Evolutionary conservation across 352 stramenopile species (phyloP).

Genomic region (Phytophthora constricta): DNA sequence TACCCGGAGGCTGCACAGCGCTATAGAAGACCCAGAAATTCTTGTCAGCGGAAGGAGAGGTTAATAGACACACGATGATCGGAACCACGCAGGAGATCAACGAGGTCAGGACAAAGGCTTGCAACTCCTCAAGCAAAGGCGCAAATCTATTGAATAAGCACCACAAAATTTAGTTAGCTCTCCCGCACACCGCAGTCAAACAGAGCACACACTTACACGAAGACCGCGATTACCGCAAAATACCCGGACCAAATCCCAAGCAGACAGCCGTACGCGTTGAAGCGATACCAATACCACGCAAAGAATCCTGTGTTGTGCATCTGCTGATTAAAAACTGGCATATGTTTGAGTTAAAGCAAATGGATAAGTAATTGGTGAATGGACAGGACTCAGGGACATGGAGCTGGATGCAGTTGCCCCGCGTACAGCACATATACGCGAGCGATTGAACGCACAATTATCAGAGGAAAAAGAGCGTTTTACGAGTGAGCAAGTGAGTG

Average conservation of each 20-base stretch:
- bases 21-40: not conserved
- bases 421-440: too few species aligned
- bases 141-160: slow-evolving; percentile 35
- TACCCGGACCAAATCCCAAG: slow-evolving; percentile 51
- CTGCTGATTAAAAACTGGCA: too few species aligned
- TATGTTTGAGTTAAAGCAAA: too few species aligned
- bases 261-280: slow-evolving; percentile 56
- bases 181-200: too few species aligned
- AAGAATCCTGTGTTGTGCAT: too few species aligned
- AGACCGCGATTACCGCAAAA: slow-evolving; percentile 41
- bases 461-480: too few species aligned
- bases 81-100: slow-evolving; percentile 39
- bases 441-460: too few species aligned
- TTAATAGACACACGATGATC: slow-evolving; percentile 9
- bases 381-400: too few species aligned
- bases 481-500: too few species aligned
- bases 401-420: too few species aligned
- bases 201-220: slow-evolving; percentile 39
- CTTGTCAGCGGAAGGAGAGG: not conserved
- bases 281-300: slow-evolving; percentile 67
- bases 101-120: slow-evolving; percentile 50
- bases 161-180: too few species aligned
- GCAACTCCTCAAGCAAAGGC: slow-evolving; percentile 42
- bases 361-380: too few species aligned
- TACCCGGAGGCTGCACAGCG: not conserved